These are phyloP conservation scores for Suillus clintonianus DNA, from an alignment of 768 basidiomycete genomes.

Conservation along the genomic window DNA sequence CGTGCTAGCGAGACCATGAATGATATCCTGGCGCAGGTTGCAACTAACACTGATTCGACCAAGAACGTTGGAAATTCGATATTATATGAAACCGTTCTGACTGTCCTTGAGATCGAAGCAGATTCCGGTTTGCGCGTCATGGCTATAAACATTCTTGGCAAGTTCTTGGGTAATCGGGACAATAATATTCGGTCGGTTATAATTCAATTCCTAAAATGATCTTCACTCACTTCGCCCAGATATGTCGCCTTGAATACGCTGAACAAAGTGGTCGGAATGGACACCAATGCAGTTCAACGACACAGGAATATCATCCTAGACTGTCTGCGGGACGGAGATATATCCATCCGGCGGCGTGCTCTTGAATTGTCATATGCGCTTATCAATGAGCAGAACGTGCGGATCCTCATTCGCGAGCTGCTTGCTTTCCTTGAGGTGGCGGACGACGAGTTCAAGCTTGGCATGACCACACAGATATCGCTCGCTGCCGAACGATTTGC, in stretches of 20 bases:
- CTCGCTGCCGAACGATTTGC: conserved; percentile 95
- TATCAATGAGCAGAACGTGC: conserved; percentile 93
- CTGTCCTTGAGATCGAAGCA: conserved; percentile 95
- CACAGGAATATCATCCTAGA: conserved; percentile 99
- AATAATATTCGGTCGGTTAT: conserved; percentile 91
- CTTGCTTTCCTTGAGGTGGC: conserved; percentile 97
- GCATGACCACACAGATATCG: conserved; percentile 96
- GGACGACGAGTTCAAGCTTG: conserved; percentile 97
- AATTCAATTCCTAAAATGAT: background rate
- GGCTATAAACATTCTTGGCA: conserved; percentile 99
- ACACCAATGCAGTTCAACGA: conserved; percentile 96
- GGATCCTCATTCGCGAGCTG: conserved; percentile 88
- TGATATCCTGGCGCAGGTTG: conserved; percentile 97
- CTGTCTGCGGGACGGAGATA: conserved; percentile 98
- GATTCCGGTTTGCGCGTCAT: conserved; percentile 95
- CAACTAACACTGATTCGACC: conserved; percentile 96
- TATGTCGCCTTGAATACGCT: conserved; percentile 98
- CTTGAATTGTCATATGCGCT: conserved; percentile 96
- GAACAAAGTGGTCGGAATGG: conserved; percentile 97
- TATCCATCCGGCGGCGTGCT: conserved; percentile 95
- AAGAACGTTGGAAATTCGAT: conserved; percentile 99
- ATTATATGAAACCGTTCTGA: conserved; percentile 95
- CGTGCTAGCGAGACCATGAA: conserved; percentile 97
- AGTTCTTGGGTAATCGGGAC: conserved; percentile 95
- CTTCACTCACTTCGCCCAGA: conserved; percentile 41